Percentiles rank a stretch among this genome's conserved stretches.
These are phyloP conservation scores for Aegilops tauschii DNA, from an alignment of 176 grass and related monocot species.

Conservation along the genomic window DNA sequence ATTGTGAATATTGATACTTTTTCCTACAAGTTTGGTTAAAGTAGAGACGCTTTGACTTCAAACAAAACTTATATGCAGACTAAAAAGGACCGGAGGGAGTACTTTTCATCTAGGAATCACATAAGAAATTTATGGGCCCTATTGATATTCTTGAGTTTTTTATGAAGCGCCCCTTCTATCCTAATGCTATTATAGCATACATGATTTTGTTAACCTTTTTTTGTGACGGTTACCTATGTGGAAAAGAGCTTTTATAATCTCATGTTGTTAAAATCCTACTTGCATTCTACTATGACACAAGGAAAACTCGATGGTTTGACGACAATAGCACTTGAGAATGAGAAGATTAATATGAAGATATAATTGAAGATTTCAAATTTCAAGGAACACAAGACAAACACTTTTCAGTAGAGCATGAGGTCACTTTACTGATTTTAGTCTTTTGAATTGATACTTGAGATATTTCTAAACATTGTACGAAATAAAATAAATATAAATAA, in stretches of 20 bases:
- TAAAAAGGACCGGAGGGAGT: neutral
- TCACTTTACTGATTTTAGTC: neutral
- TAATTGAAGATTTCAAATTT: neutral
- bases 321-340: too few species aligned
- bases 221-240: neutral
- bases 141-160: neutral
- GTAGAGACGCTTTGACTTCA: too few species aligned
- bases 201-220: too few species aligned
- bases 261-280: neutral
- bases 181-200: neutral
- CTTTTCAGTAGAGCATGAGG: neutral
- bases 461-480: too few species aligned
- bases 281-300: too few species aligned
- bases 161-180: neutral
- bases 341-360: neutral
- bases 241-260: neutral
- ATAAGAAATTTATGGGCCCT: neutral
- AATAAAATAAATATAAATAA: too few species aligned
- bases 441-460: too few species aligned
- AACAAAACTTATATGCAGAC: too few species aligned
- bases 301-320: too few species aligned
- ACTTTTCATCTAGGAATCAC: neutral
- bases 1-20: too few species aligned
- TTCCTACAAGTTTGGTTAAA: too few species aligned
- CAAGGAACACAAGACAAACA: neutral